Conservation (phyloP, 1,284 basidiomycete species). For the Sanguinoderma infundibulare region DNA sequence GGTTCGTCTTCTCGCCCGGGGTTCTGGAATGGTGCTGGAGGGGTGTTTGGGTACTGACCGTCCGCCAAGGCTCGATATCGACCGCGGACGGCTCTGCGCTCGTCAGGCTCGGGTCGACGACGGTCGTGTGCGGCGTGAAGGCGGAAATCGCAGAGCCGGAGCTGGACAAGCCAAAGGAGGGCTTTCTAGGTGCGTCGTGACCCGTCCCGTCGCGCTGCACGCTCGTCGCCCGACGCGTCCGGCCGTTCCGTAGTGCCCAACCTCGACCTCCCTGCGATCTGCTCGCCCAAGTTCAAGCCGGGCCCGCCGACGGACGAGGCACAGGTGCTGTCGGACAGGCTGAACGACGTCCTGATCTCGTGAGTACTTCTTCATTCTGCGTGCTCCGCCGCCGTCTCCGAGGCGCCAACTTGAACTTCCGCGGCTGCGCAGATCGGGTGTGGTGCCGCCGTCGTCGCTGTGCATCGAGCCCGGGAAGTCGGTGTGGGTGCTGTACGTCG, state of each 20-base stretch:
- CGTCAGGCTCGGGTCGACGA: constrained; percentile 89
- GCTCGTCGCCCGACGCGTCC: neutral
- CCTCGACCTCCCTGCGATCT: constrained; percentile 91
- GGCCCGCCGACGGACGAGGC: constrained; percentile 94
- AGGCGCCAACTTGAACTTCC: too few relatives aligned
- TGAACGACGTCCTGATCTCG: constrained; percentile 80
- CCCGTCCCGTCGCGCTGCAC: neutral
- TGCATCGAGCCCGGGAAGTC: constrained; percentile 83
- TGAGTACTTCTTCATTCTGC: constrained; percentile 40
- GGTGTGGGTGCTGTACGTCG: constrained; percentile 92
- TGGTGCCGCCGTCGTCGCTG: constrained; percentile 71
- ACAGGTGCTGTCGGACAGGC: constrained; percentile 82
- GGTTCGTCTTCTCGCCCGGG: constrained; percentile 54
- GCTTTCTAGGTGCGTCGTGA: constrained; percentile 74
- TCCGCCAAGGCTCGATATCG: constrained; percentile 74
- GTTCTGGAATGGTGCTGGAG: neutral
- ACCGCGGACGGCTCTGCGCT: constrained; percentile 91
- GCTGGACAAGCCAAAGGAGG: constrained; percentile 72
- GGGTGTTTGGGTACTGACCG: neutral
- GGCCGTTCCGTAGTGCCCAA: constrained; percentile 79
- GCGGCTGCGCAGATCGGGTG: constrained; percentile 58
- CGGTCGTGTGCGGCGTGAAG: constrained; percentile 91
- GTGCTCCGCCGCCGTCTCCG: neutral
- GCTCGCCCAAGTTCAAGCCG: constrained; percentile 91
- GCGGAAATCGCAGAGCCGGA: constrained; percentile 93